phyloP scores from a whole-genome alignment of 768 basidiomycete genomes.

The Amanita polypyramis region DNA sequence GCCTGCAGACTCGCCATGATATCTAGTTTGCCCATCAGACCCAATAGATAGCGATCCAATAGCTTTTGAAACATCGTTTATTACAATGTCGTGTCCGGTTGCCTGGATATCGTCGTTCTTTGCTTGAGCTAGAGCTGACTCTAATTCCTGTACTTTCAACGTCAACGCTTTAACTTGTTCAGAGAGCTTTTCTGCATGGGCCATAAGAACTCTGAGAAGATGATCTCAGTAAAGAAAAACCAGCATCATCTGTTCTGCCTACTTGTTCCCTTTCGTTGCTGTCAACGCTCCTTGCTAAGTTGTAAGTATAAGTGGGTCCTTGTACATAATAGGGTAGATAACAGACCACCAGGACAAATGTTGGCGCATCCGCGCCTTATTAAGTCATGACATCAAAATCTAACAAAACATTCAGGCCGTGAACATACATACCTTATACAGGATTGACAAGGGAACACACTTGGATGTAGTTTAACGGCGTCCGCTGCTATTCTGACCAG shows the following conservation, averaged over 20 bases:
- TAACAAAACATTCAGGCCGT: neutral
- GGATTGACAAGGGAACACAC: conserved; percentile 43
- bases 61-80: conserved; percentile 25
- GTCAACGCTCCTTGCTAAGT: conserved; percentile 28
- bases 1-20: conserved; percentile 38
- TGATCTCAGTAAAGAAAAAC: neutral
- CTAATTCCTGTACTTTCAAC: conserved; percentile 33
- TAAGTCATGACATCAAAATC: neutral
- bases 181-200: conserved; percentile 34
- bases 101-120: conserved; percentile 10
- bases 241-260: neutral
- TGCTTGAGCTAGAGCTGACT: conserved; percentile 25
- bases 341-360: conserved; percentile 39
- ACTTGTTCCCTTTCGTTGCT: conserved; percentile 51
- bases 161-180: conserved; percentile 36
- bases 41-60: conserved; percentile 42
- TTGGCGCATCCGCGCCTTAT: conserved; percentile 37
- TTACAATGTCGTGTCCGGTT: conserved; percentile 11
- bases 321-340: neutral
- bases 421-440: conserved; percentile 26
- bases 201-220: conserved; percentile 35
- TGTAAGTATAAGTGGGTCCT: neutral
- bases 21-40: conserved; percentile 34
- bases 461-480: conserved; percentile 12
- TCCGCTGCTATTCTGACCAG: neutral